Evolutionary conservation across 257 asterid species (phyloP).

Genomic region (Jacaranda copaia): DNA sequence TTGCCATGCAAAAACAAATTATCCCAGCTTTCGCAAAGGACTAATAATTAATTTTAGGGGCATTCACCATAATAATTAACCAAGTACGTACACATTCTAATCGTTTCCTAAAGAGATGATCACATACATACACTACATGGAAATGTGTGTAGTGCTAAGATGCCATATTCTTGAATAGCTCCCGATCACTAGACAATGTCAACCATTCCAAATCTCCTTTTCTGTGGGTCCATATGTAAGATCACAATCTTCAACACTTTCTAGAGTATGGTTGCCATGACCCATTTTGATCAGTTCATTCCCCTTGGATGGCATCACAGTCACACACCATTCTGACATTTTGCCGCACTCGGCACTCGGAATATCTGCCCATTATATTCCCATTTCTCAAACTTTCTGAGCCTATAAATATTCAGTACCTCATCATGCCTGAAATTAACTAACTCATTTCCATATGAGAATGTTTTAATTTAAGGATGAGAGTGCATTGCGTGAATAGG

Average conservation of each 20-base stretch:
- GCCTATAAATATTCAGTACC: background rate
- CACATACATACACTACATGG: background rate
- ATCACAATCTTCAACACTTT: background rate
- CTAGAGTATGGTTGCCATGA: background rate
- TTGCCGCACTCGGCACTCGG: background rate
- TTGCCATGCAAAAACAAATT: too few relatives aligned
- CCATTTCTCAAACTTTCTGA: background rate
- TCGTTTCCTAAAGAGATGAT: background rate
- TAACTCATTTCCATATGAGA: too few relatives aligned
- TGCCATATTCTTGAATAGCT: constrained; percentile 1
- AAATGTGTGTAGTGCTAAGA: background rate
- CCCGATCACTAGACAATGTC: background rate
- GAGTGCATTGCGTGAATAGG: constrained; percentile 29
- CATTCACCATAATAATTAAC: too few relatives aligned
- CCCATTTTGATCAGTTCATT: background rate
- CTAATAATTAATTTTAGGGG: too few relatives aligned
- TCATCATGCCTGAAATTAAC: background rate
- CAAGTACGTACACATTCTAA: too few relatives aligned
- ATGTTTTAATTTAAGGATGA: too few relatives aligned
- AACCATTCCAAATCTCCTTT: constrained; percentile 13
- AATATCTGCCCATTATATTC: constrained; percentile 21
- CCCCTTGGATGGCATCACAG: background rate
- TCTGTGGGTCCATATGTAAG: background rate
- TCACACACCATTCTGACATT: constrained; percentile 13
- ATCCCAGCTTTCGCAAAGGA: too few relatives aligned